Conservation (phyloP, 2,329 filamentous ascomycete species). For the Fulvia fulva region DNA sequence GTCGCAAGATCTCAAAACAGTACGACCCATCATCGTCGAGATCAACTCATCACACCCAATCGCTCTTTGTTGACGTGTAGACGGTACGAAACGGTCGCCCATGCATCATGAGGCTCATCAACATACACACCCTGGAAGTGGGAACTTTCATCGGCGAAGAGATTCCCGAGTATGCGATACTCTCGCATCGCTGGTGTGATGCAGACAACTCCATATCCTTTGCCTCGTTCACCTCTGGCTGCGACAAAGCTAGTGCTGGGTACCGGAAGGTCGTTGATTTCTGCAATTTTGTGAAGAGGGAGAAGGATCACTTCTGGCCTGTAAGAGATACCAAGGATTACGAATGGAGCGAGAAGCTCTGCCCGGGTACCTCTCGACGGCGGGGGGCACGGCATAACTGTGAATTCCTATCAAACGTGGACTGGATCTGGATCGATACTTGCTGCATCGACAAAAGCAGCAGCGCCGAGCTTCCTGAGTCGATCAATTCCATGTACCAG, state of each 20-base stretch:
- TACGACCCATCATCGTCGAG: too few species aligned
- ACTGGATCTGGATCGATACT: slow-evolving; percentile 16
- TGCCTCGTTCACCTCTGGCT: slow-evolving; percentile 6
- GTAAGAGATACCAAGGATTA: background rate
- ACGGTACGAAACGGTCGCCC: too few species aligned
- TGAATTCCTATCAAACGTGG: background rate
- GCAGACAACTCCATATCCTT: slow-evolving; percentile 11
- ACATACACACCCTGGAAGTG: slow-evolving; percentile 15
- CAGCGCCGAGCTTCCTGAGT: slow-evolving; percentile 13
- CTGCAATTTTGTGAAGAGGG: background rate
- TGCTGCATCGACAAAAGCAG: slow-evolving; percentile 19
- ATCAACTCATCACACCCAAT: too few species aligned
- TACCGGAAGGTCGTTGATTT: background rate
- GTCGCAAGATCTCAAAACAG: too few species aligned
- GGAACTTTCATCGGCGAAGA: slow-evolving; percentile 16
- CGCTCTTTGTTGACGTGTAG: too few species aligned
- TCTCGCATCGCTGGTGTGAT: slow-evolving; percentile 13
- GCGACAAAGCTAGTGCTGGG: background rate
- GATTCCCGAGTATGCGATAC: slow-evolving; percentile 13
- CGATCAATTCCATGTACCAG: slow-evolving; percentile 18
- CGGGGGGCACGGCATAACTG: background rate
- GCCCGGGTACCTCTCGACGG: background rate
- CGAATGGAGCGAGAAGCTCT: too few species aligned
- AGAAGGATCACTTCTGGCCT: background rate
- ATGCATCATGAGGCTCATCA: slow-evolving; percentile 25